phyloP scores from a whole-genome alignment of 2,329 filamentous ascomycete genomes.

The Paecilomyces sp. region DNA sequence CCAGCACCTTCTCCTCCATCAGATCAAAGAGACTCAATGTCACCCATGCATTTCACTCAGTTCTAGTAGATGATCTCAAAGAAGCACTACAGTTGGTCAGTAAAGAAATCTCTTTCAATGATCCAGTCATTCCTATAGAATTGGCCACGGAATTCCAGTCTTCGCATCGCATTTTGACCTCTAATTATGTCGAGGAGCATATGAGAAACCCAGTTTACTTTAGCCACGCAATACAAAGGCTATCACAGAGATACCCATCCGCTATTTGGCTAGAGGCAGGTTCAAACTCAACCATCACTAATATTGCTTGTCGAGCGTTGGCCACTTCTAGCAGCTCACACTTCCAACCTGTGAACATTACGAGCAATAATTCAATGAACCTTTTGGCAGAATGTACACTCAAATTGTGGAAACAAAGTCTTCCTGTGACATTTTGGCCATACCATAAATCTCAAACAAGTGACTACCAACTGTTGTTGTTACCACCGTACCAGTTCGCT shows the following conservation, averaged over 20 bases:
- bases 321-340: conserved; percentile 1
- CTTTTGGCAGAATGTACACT: conserved; percentile 4
- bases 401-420: conserved; percentile 21
- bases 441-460: conserved; percentile 16
- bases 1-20: not conserved
- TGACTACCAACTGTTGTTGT: conserved; percentile 10
- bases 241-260: not conserved
- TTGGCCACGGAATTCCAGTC: conserved; percentile 8
- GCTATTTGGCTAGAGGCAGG: not conserved
- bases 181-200: conserved; percentile 24
- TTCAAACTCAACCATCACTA: conserved; percentile 12
- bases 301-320: conserved; percentile 25
- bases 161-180: not conserved
- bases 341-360: conserved; percentile 9
- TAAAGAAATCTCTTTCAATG: not conserved
- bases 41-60: not conserved
- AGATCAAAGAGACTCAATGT: not conserved
- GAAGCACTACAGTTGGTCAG: not conserved
- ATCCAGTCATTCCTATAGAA: conserved; percentile 5
- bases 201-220: conserved; percentile 43
- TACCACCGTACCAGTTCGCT: conserved; percentile 32
- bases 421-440: conserved; percentile 20
- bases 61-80: not conserved
- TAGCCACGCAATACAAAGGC: conserved; percentile 20
- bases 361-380: not conserved